Base-by-base conservation (phyloP, 2,329 filamentous ascomycete genomes). In the Ascochyta fabae region DNA sequence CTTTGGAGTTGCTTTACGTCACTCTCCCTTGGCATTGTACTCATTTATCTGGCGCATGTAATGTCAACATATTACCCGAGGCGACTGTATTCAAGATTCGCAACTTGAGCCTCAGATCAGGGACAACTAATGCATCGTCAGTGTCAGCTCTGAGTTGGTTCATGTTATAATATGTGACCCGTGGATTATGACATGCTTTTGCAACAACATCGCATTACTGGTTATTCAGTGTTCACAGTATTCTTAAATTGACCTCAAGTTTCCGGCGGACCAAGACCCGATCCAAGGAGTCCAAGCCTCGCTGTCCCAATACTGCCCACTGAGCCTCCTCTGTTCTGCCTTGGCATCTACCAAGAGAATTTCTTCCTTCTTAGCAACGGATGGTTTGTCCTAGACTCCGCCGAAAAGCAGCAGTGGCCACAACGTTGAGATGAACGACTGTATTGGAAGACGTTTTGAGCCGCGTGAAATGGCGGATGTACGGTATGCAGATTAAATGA, bases 271-370 rank as follows among this genome's bases (percentile, higher is more conserved):
- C 53, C 43, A 56, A 51, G 53, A 29, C 42, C 13, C 12, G 6
- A 6, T 13, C 47, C 44, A 56, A 56, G 48, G n/a, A 27, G 15
- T 26, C 53, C 53, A 56, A 56, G 53, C 42, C 42, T 51, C 22
- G 33, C 38, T 56, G 42, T 13, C 19, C 15, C 6, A 31, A 6
- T 33, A 33, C 9, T 13, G 5, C 22, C 31, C 42, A 47, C 33
- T 33, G 33, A 39, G 15, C n/a, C 27, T 38, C 24, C n/a, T 27
- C 43, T 43, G 12, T 29, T 23, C 12, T 23, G 34, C 36, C 47
- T 56, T 56, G 53, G 53, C 53, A 47, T 38, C 26, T 43, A 42
- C 42, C 34, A 42, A 46, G 31, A 16, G 24, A 15, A 15, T 7
- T 43, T 43, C 38, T 33, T 34, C 38, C 33, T 43, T 29, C 47